Conservation (phyloP, 1,284 basidiomycete species). For the Trichosporon coremiiforme region DNA sequence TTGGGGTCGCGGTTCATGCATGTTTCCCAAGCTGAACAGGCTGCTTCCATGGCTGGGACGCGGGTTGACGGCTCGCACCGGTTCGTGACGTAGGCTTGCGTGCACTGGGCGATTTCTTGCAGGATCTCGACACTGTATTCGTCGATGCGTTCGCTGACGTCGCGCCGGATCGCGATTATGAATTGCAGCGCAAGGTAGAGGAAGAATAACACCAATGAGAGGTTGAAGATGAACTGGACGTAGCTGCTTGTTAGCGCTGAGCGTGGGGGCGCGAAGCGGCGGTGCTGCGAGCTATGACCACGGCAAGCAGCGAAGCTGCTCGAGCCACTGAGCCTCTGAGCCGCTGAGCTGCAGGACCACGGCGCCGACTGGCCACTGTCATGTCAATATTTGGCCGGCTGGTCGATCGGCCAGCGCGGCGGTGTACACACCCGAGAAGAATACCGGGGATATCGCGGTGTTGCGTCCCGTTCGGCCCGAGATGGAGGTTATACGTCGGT, state of each 20-base stretch:
- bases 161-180: constrained; percentile 83
- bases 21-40: constrained; percentile 86
- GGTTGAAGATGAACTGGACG: constrained; percentile 91
- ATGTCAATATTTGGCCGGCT: no score
- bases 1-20: constrained; percentile 95
- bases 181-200: constrained; percentile 83
- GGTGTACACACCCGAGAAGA: constrained; percentile 68
- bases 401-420: no score
- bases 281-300: no score
- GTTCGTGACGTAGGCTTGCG: constrained; percentile 75
- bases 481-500: constrained; percentile 52
- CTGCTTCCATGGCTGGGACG: constrained; percentile 79
- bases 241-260: constrained; percentile 63
- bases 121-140: constrained; percentile 89
- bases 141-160: constrained; percentile 83
- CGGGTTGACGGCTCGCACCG: constrained; percentile 68
- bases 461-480: constrained; percentile 43
- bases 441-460: constrained; percentile 60
- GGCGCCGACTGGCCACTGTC: no score
- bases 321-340: no score
- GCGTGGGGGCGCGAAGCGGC: no score
- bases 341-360: no score
- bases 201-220: constrained; percentile 79
- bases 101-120: constrained; percentile 84
- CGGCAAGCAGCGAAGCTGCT: no score